Conservation (phyloP, 148 eudicot genomes). For the Cornus florida region DNA sequence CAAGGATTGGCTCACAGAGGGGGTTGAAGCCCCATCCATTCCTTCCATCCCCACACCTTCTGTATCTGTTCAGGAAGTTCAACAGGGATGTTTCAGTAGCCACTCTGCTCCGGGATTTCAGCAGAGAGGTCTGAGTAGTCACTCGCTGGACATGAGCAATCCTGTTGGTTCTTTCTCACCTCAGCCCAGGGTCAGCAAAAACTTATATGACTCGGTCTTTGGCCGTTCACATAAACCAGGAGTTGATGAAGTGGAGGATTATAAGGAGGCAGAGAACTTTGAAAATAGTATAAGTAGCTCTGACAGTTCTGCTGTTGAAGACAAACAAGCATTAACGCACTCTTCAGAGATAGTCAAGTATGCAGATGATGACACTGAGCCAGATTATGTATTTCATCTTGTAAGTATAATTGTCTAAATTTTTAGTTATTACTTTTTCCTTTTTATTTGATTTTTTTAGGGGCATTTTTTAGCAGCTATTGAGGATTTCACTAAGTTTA, state of each 20-base stretch:
- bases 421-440: background rate
- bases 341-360: slow-evolving; percentile 6
- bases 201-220: slow-evolving; percentile 31
- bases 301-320: slow-evolving; percentile 20
- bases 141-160: slow-evolving; percentile 10
- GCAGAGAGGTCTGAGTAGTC: slow-evolving; percentile 11
- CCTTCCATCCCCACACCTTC: slow-evolving; percentile 46
- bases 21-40: slow-evolving; percentile 46
- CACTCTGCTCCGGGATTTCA: slow-evolving; percentile 8
- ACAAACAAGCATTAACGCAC: slow-evolving; percentile 18
- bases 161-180: slow-evolving; percentile 18
- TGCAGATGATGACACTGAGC: slow-evolving; percentile 15
- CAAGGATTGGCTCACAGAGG: slow-evolving; percentile 54
- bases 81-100: slow-evolving; percentile 13
- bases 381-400: slow-evolving; percentile 10
- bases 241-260: slow-evolving; percentile 19
- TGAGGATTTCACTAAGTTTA: background rate
- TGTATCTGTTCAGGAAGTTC: slow-evolving; percentile 17
- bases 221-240: slow-evolving; percentile 17
- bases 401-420: slow-evolving; percentile 10
- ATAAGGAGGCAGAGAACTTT: slow-evolving; percentile 17
- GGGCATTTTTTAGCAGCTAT: background rate
- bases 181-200: slow-evolving; percentile 31
- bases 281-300: slow-evolving; percentile 17
- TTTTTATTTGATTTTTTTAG: background rate